A percentile compares a stretch with the other conserved stretches of the same genome.
Evolutionary conservation across 1,284 basidiomycete species (phyloP).

Genomic region (Agaricales sp.): DNA sequence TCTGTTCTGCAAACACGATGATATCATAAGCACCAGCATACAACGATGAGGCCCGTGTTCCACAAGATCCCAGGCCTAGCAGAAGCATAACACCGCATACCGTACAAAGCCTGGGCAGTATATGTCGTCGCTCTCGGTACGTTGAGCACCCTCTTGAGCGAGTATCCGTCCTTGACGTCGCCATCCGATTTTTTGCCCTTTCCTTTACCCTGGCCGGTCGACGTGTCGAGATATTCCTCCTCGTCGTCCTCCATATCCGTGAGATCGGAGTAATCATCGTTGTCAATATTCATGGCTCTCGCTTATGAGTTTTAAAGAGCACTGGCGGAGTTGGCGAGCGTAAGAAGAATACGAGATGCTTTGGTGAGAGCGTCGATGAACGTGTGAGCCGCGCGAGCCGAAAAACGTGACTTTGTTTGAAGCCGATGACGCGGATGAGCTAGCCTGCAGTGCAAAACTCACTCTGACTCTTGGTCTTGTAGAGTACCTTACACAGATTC

Average conservation of each 20-base stretch:
- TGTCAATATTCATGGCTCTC: too few species aligned
- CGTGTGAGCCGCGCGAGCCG: too few species aligned
- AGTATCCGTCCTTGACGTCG: constrained; percentile 25
- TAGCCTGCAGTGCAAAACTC: too few species aligned
- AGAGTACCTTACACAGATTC: too few species aligned
- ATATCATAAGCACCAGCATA: constrained; percentile 4
- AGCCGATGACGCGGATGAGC: too few species aligned
- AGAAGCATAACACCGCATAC: constrained; percentile 21
- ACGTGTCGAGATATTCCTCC: background rate
- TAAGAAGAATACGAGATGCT: too few species aligned
- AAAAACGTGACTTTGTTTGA: too few species aligned
- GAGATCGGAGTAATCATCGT: too few species aligned
- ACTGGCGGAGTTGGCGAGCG: too few species aligned
- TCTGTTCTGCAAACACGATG: constrained; percentile 37
- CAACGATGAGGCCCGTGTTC: background rate
- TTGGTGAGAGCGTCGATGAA: too few species aligned
- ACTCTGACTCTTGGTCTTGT: too few species aligned
- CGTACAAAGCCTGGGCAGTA: constrained; percentile 54
- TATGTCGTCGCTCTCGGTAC: constrained; percentile 58
- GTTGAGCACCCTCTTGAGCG: constrained; percentile 44
- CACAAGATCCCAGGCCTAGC: background rate
- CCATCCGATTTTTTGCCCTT: constrained; percentile 12
- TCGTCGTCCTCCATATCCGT: background rate
- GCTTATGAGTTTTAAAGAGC: too few species aligned
- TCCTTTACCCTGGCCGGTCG: constrained; percentile 9